Conservation (phyloP, 2,329 filamentous ascomycete genomes). For the Elsinoe perseae region DNA sequence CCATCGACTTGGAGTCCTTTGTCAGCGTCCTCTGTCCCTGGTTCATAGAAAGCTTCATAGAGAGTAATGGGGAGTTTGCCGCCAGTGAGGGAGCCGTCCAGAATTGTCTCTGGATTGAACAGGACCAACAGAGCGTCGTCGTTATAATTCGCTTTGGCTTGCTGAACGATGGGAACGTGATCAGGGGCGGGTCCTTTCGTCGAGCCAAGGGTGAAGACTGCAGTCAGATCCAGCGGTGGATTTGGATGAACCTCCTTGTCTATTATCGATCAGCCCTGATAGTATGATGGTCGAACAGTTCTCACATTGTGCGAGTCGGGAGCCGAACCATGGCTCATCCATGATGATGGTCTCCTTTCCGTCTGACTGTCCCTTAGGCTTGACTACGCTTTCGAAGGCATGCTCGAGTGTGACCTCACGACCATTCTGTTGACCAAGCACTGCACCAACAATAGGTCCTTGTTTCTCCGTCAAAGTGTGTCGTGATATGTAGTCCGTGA, state of each 20-base stretch:
- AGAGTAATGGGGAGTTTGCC: slow-evolving; percentile 83
- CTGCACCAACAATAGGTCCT: slow-evolving; percentile 72
- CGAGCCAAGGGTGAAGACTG: slow-evolving; percentile 63
- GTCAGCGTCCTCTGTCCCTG: slow-evolving; percentile 54
- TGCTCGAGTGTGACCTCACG: slow-evolving; percentile 86
- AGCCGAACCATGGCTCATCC: slow-evolving; percentile 63
- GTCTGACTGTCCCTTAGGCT: slow-evolving; percentile 29
- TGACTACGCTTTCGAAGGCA: slow-evolving; percentile 73
- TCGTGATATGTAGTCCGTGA: slow-evolving; percentile 92
- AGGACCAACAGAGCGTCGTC: slow-evolving; percentile 82
- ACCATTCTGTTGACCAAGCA: slow-evolving; percentile 88
- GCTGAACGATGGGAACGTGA: slow-evolving; percentile 66
- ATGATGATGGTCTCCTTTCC: slow-evolving; percentile 48
- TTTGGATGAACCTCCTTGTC: slow-evolving; percentile 13
- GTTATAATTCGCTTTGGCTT: slow-evolving; percentile 66
- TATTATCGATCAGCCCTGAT: slow-evolving; percentile 12
- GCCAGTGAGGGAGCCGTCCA: slow-evolving; percentile 49
- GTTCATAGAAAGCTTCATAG: slow-evolving; percentile 72
- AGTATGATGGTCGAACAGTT: slow-evolving; percentile 18
- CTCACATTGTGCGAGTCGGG: slow-evolving; percentile 78
- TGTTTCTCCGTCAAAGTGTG: slow-evolving; percentile 69
- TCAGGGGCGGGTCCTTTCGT: slow-evolving; percentile 59
- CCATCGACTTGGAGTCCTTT: slow-evolving; percentile 68
- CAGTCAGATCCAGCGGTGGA: slow-evolving; percentile 9
- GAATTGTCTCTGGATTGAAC: slow-evolving; percentile 63